Evolutionary conservation across 148 eudicot species (phyloP).

Genomic region (Rhododendron ovatum): DNA sequence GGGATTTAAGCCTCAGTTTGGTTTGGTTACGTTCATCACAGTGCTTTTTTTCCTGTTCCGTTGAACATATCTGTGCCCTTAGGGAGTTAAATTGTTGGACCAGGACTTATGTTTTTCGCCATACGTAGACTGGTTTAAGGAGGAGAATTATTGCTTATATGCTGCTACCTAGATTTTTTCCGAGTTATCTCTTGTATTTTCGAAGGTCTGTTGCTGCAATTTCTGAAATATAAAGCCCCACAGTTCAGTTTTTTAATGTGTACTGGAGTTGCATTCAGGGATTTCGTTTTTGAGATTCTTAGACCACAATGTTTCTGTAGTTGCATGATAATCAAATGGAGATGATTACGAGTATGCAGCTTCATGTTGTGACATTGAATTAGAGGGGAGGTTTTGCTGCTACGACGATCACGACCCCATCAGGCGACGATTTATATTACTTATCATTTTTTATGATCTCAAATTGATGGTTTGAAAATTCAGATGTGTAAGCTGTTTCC

Average conservation of each 20-base stretch:
- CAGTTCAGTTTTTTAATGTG: not conserved
- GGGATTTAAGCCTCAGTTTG: no score
- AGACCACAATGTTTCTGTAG: not conserved
- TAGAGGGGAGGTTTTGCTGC: not conserved
- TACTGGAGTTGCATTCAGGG: not conserved
- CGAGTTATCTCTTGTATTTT: not conserved
- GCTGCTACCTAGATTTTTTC: not conserved
- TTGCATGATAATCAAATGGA: not conserved
- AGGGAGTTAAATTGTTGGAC: not conserved
- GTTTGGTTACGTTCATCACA: not conserved
- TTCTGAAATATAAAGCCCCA: not conserved
- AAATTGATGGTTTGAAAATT: not conserved
- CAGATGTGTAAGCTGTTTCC: not conserved
- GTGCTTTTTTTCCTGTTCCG: not conserved
- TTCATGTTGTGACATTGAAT: not conserved
- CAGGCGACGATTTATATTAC: not conserved
- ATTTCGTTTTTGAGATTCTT: not conserved
- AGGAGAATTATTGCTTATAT: not conserved
- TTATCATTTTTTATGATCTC: not conserved
- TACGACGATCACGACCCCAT: not conserved
- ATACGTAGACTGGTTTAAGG: not conserved
- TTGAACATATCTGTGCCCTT: not conserved
- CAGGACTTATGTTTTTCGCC: not conserved
- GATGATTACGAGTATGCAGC: not conserved
- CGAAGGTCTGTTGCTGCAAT: not conserved